Conservation (phyloP, 208 protist genomes). For the Wallacemonas collosoma region DNA sequence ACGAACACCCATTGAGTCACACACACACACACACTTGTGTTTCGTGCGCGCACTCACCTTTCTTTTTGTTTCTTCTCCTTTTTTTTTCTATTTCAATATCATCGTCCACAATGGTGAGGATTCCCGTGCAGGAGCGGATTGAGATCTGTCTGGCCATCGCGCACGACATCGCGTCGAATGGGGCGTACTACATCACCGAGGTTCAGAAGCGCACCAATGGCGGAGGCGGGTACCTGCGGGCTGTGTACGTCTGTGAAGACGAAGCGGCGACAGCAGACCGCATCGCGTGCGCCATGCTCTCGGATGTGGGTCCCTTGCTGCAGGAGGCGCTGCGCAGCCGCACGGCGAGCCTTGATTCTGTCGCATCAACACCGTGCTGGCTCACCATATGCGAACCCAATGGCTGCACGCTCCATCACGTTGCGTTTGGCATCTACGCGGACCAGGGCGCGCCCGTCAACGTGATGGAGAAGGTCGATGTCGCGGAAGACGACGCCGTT, state of each 20-base stretch:
- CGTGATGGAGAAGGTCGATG: constrained; percentile 1
- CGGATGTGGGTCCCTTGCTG: constrained; percentile 34
- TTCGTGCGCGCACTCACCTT: background rate
- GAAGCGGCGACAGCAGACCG: constrained; percentile 25
- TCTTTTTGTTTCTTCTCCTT: background rate
- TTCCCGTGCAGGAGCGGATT: constrained; percentile 11
- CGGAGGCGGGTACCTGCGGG: constrained; percentile 29
- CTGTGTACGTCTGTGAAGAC: constrained; percentile 27
- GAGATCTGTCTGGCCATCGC: constrained; percentile 24
- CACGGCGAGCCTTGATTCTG: constrained; percentile 1
- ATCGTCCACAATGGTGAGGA: constrained; percentile 11
- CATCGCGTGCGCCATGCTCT: constrained; percentile 23
- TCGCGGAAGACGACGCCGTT: background rate
- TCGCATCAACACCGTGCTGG: constrained; percentile 36
- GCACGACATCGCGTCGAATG: constrained; percentile 22
- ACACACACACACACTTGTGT: background rate
- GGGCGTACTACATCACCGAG: constrained; percentile 22
- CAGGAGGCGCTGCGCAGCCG: constrained; percentile 22
- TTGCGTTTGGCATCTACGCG: constrained; percentile 24
- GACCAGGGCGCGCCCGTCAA: background rate
- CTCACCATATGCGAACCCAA: constrained; percentile 43
- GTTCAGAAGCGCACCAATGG: constrained; percentile 11
- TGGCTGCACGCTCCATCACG: constrained; percentile 45
- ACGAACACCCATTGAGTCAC: background rate
- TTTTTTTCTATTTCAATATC: constrained; percentile 11